These are phyloP conservation scores for Xylariaceae sp. DNA, from an alignment of 2,329 filamentous ascomycete genomes.

Conservation along the genomic window DNA sequence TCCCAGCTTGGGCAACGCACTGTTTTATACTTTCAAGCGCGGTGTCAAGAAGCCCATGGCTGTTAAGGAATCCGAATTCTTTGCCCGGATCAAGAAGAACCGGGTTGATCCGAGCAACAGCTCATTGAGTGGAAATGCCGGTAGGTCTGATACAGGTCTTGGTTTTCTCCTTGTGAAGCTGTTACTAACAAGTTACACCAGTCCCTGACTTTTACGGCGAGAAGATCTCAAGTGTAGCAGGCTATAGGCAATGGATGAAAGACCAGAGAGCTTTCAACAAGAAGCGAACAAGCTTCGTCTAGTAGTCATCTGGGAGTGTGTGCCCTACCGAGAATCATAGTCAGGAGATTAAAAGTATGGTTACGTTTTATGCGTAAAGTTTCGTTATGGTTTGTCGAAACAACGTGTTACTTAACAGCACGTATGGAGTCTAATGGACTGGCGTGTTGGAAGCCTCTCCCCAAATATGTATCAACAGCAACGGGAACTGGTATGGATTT, in stretches of 20 bases:
- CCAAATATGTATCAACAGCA: slow-evolving; percentile 22
- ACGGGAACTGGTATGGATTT: slow-evolving; percentile 19
- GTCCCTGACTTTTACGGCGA: slow-evolving; percentile 98
- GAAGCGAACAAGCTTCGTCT: slow-evolving; percentile 68
- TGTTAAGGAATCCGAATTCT: slow-evolving; percentile 90
- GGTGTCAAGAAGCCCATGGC: slow-evolving; percentile 69
- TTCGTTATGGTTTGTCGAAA: too few species aligned
- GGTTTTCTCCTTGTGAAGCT: too few species aligned
- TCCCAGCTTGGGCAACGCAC: slow-evolving; percentile 72
- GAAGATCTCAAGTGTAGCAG: slow-evolving; percentile 90
- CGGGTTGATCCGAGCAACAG: slow-evolving; percentile 87
- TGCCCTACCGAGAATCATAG: not conserved
- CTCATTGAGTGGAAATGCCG: slow-evolving; percentile 76
- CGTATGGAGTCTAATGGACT: slow-evolving; percentile 4
- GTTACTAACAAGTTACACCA: slow-evolving; percentile 16
- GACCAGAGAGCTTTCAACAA: slow-evolving; percentile 96
- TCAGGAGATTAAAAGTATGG: too few species aligned
- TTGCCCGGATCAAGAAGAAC: slow-evolving; percentile 83
- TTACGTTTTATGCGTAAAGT: too few species aligned
- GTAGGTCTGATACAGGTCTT: slow-evolving; percentile 31
- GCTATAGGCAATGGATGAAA: slow-evolving; percentile 93
- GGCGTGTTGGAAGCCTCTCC: slow-evolving; percentile 28
- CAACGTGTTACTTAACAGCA: too few species aligned
- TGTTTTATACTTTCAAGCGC: slow-evolving; percentile 75
- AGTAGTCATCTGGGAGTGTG: slow-evolving; percentile 6